Evolutionary conservation across 1,284 basidiomycete genomes (phyloP).

Genomic region (Microbotryum violaceum): DNA sequence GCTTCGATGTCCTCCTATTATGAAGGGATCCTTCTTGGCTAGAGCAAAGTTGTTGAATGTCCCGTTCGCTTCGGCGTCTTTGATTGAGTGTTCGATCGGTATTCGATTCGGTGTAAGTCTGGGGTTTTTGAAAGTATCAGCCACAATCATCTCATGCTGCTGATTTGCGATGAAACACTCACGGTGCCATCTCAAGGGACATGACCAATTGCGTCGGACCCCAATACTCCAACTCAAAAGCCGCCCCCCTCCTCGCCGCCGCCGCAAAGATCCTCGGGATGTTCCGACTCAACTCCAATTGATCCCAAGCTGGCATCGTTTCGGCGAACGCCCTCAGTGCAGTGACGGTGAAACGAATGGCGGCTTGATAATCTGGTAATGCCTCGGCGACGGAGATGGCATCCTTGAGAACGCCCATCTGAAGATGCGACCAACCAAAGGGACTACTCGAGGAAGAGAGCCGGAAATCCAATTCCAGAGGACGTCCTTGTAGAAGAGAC

Average conservation of each 20-base stretch:
- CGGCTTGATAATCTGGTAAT: constrained; percentile 44
- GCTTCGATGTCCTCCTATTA: constrained; percentile 50
- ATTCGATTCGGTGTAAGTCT: constrained; percentile 65
- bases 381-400: constrained; percentile 83
- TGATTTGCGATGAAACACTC: neutral
- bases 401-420: constrained; percentile 82
- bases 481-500: constrained; percentile 15
- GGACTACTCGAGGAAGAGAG: neutral
- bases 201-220: constrained; percentile 37
- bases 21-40: constrained; percentile 53
- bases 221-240: constrained; percentile 39
- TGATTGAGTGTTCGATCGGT: constrained; percentile 57
- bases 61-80: constrained; percentile 16
- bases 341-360: constrained; percentile 30
- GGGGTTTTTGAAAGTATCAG: too few relatives aligned
- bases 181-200: constrained; percentile 29
- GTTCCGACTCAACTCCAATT: constrained; percentile 32
- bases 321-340: constrained; percentile 31
- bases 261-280: constrained; percentile 30
- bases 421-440: constrained; percentile 60
- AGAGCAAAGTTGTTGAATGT: constrained; percentile 17
- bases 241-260: constrained; percentile 18
- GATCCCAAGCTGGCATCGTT: constrained; percentile 35
- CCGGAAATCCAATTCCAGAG: constrained; percentile 43
- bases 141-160: too few relatives aligned